Evolutionary conservation across 2,329 filamentous ascomycete genomes (phyloP).

Genomic region (Sporothrix brasiliensis): DNA sequence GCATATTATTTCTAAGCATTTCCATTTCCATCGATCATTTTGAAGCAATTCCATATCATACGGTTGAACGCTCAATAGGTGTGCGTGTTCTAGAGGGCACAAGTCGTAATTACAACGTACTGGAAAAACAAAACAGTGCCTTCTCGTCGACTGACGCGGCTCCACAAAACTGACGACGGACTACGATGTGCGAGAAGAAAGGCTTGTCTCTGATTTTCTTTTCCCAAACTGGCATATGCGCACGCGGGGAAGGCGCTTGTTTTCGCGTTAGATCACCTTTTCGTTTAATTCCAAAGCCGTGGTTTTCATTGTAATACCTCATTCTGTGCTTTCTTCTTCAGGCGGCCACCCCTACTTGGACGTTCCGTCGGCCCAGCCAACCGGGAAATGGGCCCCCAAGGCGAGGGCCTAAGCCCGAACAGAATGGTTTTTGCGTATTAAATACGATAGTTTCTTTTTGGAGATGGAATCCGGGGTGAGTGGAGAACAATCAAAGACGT

Average conservation of each 20-base stretch:
- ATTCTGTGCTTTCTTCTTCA: not conserved
- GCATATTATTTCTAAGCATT: conserved; percentile 5
- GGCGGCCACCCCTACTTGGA: not conserved
- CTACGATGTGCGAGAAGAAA: conserved; percentile 7
- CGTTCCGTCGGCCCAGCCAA: conserved; percentile 16
- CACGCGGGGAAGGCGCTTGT: not conserved
- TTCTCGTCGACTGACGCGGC: not conserved
- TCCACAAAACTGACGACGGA: conserved; percentile 1
- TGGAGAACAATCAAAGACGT: not conserved
- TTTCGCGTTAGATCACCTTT: too few species aligned
- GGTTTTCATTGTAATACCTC: not conserved
- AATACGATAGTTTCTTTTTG: not conserved
- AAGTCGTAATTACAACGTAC: too few species aligned
- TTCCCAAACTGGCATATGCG: too few species aligned
- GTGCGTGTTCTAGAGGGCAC: too few species aligned
- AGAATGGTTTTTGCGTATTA: not conserved
- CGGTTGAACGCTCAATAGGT: conserved; percentile 21
- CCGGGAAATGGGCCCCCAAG: not conserved
- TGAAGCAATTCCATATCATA: not conserved
- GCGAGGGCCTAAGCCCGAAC: not conserved
- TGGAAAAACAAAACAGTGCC: too few species aligned
- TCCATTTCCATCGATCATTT: not conserved
- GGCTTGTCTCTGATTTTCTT: not conserved
- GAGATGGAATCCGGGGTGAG: conserved; percentile 20
- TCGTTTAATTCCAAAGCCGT: too few species aligned